These are phyloP conservation scores for Leucosporidium scottii DNA, from an alignment of 768 basidiomycete genomes.

Conservation along the genomic window DNA sequence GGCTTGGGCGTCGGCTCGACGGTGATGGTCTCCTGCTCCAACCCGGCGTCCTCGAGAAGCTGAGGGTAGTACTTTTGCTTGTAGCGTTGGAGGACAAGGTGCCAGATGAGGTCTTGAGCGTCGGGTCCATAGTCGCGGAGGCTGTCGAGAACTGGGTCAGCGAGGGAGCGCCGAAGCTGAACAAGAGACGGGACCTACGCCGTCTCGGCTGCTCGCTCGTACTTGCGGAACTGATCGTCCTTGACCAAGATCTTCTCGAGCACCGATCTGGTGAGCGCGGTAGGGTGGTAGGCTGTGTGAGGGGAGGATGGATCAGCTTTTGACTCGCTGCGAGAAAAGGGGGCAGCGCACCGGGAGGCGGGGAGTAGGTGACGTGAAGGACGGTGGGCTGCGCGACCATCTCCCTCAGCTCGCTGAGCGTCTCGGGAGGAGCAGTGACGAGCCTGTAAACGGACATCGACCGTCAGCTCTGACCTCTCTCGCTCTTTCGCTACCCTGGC, in stretches of 20 bases:
- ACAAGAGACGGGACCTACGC: background rate
- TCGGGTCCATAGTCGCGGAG: slow-evolving; percentile 5
- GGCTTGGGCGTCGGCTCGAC: background rate
- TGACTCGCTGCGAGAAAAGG: background rate
- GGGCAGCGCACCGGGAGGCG: background rate
- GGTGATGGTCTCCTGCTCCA: background rate
- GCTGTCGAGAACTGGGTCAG: background rate
- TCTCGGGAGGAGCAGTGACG: slow-evolving; percentile 12
- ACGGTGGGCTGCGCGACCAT: background rate
- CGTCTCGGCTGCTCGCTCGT: background rate
- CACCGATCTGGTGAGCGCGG: background rate
- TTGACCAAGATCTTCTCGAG: background rate
- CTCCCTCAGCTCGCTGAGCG: background rate
- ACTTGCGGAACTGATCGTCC: slow-evolving; percentile 5
- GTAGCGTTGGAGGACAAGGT: background rate
- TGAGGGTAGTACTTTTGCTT: background rate
- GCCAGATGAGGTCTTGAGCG: slow-evolving; percentile 17
- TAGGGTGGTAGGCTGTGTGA: background rate
- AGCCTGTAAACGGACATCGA: background rate
- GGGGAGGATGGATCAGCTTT: background rate
- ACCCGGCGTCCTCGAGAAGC: background rate
- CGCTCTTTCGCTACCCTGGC: too few species aligned
- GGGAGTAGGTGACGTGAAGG: background rate
- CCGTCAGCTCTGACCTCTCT: too few species aligned
- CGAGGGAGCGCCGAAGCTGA: background rate